Evolutionary conservation across 1,139 yeast genomes (phyloP), one percentile per base, ranked within the genome.

Genomic region (Yamadazyma aaseri): DNA sequence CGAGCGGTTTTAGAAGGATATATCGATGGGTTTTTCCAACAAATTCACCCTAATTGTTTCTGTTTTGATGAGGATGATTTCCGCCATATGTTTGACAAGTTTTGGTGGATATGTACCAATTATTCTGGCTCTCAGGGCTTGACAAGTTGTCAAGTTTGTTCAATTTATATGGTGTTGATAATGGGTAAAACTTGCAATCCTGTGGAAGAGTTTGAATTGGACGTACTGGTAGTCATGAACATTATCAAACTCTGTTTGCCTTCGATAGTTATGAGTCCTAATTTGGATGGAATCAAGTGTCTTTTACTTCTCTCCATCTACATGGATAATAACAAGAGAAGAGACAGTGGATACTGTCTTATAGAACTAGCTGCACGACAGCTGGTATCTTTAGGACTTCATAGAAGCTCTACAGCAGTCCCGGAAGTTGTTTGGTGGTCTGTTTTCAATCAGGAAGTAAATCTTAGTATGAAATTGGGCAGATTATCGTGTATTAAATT

Each of bases 271-370:
- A 38, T 68, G 20, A 63, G 66, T 1, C 72, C 76, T 1, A 55
- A 64, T 3, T 40, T 67, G 11, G 61, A 58, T 32, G 70, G 75
- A 2, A 63, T 71, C 10, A 51, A 71, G 26, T 51, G 66, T 13
- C 41, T 69, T 9, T 56, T 62, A 30, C 42, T 68, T 18, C 52
- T 68, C 18, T 58, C 73, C 0, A 55, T 65, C n/a, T 63, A 66
- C 45, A 42, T 67, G 26, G 65, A 66, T 25, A 56, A 69, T 33
- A 58, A 57, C 17, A 64, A 60, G 39, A 64, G 65, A 27, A 56
- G 73, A 39, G 75, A 71, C 35, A 60, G 69, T 26, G 68, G 71
- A 0, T 71, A 69, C 56, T 61, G 68, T 36, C 42, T 71, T 27
- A 20, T 45, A 5, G 68, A 71, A 23, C 40, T 66, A 27, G 73